Conservation (phyloP, 768 basidiomycete species). For the Auricularia sp. region DNA sequence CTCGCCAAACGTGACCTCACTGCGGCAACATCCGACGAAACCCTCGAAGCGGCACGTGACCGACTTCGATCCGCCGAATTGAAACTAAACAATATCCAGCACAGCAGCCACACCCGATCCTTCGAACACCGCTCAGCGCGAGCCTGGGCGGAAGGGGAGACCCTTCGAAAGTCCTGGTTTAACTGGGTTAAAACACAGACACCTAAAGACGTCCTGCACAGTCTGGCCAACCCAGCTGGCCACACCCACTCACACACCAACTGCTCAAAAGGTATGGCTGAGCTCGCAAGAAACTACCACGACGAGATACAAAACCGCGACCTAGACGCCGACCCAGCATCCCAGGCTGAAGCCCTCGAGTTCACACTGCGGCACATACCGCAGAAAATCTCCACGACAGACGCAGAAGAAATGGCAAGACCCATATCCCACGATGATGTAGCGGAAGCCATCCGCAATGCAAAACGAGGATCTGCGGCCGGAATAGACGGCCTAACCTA, state of each 20-base stretch:
- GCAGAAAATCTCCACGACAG: too few relatives aligned
- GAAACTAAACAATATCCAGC: not conserved
- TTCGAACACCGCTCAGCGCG: not conserved
- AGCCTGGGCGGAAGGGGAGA: not conserved
- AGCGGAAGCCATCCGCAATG: too few relatives aligned
- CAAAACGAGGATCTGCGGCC: not conserved
- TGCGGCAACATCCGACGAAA: not conserved
- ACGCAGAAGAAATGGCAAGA: too few relatives aligned
- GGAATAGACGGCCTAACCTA: not conserved
- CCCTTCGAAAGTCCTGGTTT: not conserved
- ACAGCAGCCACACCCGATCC: not conserved
- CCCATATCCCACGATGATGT: too few relatives aligned
- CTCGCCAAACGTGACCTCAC: not conserved
- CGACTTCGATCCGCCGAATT: not conserved
- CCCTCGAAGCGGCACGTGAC: too few relatives aligned
- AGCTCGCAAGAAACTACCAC: not conserved
- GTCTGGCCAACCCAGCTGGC: not conserved
- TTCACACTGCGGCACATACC: too few relatives aligned
- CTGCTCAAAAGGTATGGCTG: not conserved
- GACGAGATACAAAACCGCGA: not conserved
- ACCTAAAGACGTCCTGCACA: not conserved
- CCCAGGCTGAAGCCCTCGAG: too few relatives aligned
- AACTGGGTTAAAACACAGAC: not conserved
- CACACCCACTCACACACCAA: not conserved
- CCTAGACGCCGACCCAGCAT: too few relatives aligned